These are phyloP conservation scores for Wickerhamomyces strasburgensis DNA, from an alignment of 805 yeast species.

Conservation along the genomic window DNA sequence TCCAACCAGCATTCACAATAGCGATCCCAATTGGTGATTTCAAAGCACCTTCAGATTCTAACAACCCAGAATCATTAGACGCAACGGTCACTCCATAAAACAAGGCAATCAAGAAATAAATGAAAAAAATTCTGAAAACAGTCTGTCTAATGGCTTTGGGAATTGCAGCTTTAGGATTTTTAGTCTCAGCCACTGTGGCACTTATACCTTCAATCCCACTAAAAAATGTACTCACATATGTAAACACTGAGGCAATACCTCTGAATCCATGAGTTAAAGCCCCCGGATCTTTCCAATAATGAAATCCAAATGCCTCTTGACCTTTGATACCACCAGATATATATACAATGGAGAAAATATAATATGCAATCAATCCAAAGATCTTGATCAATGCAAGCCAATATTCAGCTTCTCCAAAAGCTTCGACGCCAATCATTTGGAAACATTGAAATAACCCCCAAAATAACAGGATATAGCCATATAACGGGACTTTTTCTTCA, in stretches of 20 bases:
- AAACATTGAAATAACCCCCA: slow-evolving; percentile 47
- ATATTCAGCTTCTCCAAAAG: slow-evolving; percentile 55
- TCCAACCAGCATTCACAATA: slow-evolving; percentile 62
- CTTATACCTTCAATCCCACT: slow-evolving; percentile 78
- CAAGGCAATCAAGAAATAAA: slow-evolving; percentile 57
- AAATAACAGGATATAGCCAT: slow-evolving; percentile 50
- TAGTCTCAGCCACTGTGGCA: slow-evolving; percentile 67
- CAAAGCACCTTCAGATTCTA: slow-evolving; percentile 33
- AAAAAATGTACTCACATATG: slow-evolving; percentile 69
- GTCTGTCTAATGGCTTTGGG: slow-evolving; percentile 70
- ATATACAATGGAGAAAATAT: slow-evolving; percentile 42
- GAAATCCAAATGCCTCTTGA: slow-evolving; percentile 31
- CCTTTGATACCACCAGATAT: slow-evolving; percentile 38
- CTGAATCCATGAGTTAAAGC: slow-evolving; percentile 42
- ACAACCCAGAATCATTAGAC: slow-evolving; percentile 50
- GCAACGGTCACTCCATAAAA: slow-evolving; percentile 69
- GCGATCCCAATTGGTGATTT: slow-evolving; percentile 73
- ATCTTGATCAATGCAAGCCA: slow-evolving; percentile 48
- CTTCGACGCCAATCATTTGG: slow-evolving; percentile 47
- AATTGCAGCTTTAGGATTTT: slow-evolving; percentile 63
- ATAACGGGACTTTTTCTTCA: slow-evolving; percentile 48
- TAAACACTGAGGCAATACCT: slow-evolving; percentile 55
- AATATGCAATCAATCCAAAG: slow-evolving; percentile 43
- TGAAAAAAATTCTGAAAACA: slow-evolving; percentile 54
- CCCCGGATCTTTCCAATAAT: slow-evolving; percentile 29